Percentiles rank a stretch among this genome's conserved stretches.
phyloP scores from a whole-genome alignment of 768 basidiomycete genomes.

The Clitopilus passeckerianus region DNA sequence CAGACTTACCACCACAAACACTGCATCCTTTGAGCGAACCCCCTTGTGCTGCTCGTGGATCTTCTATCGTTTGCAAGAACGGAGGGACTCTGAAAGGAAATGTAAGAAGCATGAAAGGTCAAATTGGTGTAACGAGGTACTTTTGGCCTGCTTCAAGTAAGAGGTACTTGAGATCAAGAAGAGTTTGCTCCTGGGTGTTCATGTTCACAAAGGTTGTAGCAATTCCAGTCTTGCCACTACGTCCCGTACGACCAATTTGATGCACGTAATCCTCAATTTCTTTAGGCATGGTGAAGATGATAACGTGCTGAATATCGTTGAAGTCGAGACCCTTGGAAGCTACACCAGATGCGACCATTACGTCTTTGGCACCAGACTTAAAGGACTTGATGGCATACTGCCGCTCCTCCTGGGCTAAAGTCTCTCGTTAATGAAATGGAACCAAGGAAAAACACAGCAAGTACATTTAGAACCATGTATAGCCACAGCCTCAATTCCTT shows the following conservation, averaged over 20 bases:
- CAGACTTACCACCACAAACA: slow-evolving; percentile 79
- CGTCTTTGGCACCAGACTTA: slow-evolving; percentile 95
- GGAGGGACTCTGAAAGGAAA: slow-evolving; percentile 73
- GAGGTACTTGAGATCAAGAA: slow-evolving; percentile 94
- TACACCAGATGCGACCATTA: slow-evolving; percentile 98
- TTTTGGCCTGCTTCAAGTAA: slow-evolving; percentile 97
- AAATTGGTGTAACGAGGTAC: slow-evolving; percentile 37
- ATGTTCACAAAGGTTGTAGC: slow-evolving; percentile 99
- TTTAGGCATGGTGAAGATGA: slow-evolving; percentile 99
- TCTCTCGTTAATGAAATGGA: not conserved
- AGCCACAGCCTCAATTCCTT: slow-evolving; percentile 97
- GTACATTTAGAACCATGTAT: slow-evolving; percentile 97
- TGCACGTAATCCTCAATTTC: slow-evolving; percentile 99
- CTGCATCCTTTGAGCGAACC: slow-evolving; percentile 84
- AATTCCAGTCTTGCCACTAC: slow-evolving; percentile 97
- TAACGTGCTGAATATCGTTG: slow-evolving; percentile 98
- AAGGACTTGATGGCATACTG: slow-evolving; percentile 99
- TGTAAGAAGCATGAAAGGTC: slow-evolving; percentile 1
- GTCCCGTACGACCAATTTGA: slow-evolving; percentile 97
- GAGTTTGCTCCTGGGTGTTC: slow-evolving; percentile 93
- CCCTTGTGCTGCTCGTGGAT: slow-evolving; percentile 79
- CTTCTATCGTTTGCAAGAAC: slow-evolving; percentile 86
- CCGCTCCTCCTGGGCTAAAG: slow-evolving; percentile 90
- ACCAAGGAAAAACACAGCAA: slow-evolving; percentile 16
- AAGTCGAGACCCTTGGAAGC: slow-evolving; percentile 99